Percentiles rank a stretch among this genome's conserved stretches.
Evolutionary conservation across 2,329 filamentous ascomycete genomes (phyloP).

Genomic region (Delphinella strobiligena): DNA sequence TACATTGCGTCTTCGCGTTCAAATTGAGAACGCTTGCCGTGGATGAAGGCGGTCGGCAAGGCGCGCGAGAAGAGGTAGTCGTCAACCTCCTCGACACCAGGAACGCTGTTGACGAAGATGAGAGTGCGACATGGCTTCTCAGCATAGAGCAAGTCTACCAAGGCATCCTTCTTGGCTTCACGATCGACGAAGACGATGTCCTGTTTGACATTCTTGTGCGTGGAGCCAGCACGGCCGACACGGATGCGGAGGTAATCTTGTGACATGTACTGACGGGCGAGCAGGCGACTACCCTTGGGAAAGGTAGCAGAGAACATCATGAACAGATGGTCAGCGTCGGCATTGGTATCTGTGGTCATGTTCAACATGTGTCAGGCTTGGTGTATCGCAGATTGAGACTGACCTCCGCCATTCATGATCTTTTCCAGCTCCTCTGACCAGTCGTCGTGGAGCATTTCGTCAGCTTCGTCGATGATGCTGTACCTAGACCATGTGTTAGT

Average conservation of each 20-base stretch:
- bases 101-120: conserved; percentile 79
- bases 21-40: conserved; percentile 72
- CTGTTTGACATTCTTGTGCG: conserved; percentile 74
- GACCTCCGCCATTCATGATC: conserved; percentile 72
- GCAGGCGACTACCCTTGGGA: conserved; percentile 61
- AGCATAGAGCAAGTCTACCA: conserved; percentile 61
- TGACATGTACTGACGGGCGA: conserved; percentile 67
- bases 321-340: conserved; percentile 55
- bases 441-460: conserved; percentile 73
- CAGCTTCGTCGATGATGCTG: conserved; percentile 82
- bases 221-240: conserved; percentile 76
- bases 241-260: conserved; percentile 66
- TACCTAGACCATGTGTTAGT: conserved; percentile 30
- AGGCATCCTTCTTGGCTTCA: conserved; percentile 53
- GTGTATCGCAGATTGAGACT: conserved; percentile 18
- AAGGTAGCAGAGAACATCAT: conserved; percentile 95
- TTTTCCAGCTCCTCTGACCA: conserved; percentile 67
- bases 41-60: conserved; percentile 78
- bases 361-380: conserved; percentile 1
- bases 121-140: conserved; percentile 66
- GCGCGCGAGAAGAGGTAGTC: conserved; percentile 73
- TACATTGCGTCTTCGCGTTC: conserved; percentile 86
- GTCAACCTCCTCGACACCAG: conserved; percentile 69
- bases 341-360: conserved; percentile 50
- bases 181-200: conserved; percentile 55